Conservation (phyloP, 2,329 filamentous ascomycete genomes). For the Clarireedia homoeocarpa region DNA sequence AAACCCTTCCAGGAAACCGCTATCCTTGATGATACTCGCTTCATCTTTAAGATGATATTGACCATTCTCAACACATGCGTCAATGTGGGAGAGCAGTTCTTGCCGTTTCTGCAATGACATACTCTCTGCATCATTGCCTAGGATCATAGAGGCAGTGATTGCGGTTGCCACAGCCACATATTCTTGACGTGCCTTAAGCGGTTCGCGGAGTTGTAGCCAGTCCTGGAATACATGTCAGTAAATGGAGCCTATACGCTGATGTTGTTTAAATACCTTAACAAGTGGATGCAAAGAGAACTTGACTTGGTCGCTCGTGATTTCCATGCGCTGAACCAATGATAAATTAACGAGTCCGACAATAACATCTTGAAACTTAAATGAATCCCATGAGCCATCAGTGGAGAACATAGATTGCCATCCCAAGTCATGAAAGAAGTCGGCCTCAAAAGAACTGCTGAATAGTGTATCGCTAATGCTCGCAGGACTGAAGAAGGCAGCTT, state of each 20-base stretch:
- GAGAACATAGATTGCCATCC: neutral
- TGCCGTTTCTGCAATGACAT: neutral
- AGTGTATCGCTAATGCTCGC: slow-evolving; percentile 4
- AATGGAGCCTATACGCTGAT: neutral
- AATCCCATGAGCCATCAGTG: slow-evolving; percentile 14
- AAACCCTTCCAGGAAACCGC: neutral
- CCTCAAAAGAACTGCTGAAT: neutral
- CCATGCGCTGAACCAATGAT: slow-evolving; percentile 17
- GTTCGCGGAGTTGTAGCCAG: neutral
- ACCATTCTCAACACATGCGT: slow-evolving; percentile 4
- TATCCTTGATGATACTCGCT: slow-evolving; percentile 7
- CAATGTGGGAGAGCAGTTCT: neutral
- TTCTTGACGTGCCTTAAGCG: neutral
- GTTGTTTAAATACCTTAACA: slow-evolving; percentile 13
- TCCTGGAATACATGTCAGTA: neutral
- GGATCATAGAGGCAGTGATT: neutral
- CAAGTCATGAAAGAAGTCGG: neutral
- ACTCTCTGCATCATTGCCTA: neutral
- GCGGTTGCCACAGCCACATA: neutral
- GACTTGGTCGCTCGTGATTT: neutral
- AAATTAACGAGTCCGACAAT: slow-evolving; percentile 14
- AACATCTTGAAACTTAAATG: slow-evolving; percentile 14
- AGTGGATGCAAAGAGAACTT: slow-evolving; percentile 20
- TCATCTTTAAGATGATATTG: neutral
- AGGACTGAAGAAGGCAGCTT: slow-evolving; percentile 20